Base-by-base conservation (phyloP, 805 yeast species). In the Metschnikowia lochheadii region DNA sequence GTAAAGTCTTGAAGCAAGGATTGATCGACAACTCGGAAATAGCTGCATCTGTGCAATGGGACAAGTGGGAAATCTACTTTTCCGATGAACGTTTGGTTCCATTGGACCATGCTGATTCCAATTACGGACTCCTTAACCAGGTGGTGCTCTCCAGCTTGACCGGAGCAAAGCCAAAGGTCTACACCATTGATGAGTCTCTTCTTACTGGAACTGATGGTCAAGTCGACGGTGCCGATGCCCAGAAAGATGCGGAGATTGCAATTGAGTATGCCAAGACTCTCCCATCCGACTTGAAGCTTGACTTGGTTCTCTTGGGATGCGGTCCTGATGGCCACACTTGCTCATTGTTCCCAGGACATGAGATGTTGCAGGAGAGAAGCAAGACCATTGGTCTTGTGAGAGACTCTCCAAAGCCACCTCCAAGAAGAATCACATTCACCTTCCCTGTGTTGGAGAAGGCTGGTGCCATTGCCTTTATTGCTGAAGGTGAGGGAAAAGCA, bases 321-420 rank as follows among this genome's bases (percentile, higher is more conserved):
- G 97, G 97, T 6, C 97, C 97, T 34, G 97, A 90, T 63, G 97
- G 97, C 36, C 97, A 90, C 67, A 90, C 96, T 5, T 88, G 96
- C 71, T 90, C 97, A 0, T 74, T 90, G 55, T 90, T 90, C 80
- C 97, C 97, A 11, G 90, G 85, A 36, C 96, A 89, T 66, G 60
- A 67, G 53, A 75, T 89, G 60, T 74, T 90, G 50, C 56, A 77
- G 35, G 92, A 85, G 63, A 65, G 70, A 26, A 45, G 64, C 8
- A 70, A 75, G 53, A 66, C 68, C 39, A 84, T 90, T 50, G 81
- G 91, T 8, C 69, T 81, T 61, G 80, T 91, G 55, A 75, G 77
- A 46, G 92, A 90, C 65, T 87, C 96, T 10, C 97, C 97, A 66
- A 91, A 91, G 69, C 96, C 96, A 32, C 97, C 97, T 38, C 84